A percentile compares a stretch with the other conserved stretches of the same genome.
Evolutionary conservation across 495 filamentous ascomycete genomes (phyloP).

Genomic region (Neurospora terricola): DNA sequence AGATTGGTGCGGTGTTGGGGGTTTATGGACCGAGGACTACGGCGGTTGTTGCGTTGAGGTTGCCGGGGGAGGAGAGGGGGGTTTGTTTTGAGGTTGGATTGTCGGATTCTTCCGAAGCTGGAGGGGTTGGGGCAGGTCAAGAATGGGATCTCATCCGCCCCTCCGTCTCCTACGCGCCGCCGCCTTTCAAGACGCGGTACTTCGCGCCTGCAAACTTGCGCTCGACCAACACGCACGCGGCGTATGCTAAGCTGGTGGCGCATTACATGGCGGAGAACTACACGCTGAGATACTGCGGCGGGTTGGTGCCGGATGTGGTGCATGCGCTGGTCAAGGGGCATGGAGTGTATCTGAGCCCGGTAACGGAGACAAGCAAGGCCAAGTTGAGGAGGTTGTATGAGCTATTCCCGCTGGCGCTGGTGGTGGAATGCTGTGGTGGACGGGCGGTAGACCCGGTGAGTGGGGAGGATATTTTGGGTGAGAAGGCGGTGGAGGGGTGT

Average conservation of each 20-base stretch:
- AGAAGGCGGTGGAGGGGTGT: slow-evolving; percentile 20
- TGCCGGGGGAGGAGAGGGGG: slow-evolving; percentile 20
- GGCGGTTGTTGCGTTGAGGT: slow-evolving; percentile 34
- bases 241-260: slow-evolving; percentile 33
- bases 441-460: slow-evolving; percentile 31
- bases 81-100: slow-evolving; percentile 36
- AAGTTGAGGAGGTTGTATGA: slow-evolving; percentile 44
- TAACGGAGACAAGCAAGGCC: slow-evolving; percentile 31
- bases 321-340: slow-evolving; percentile 43
- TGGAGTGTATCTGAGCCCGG: slow-evolving; percentile 41
- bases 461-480: slow-evolving; percentile 28
- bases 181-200: slow-evolving; percentile 30
- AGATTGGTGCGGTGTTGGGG: slow-evolving; percentile 38
- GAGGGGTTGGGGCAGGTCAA: neutral
- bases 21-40: slow-evolving; percentile 44
- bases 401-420: slow-evolving; percentile 37
- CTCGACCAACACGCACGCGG: slow-evolving; percentile 29
- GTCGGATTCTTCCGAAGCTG: neutral
- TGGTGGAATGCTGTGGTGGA: slow-evolving; percentile 44
- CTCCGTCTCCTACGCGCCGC: slow-evolving; percentile 14
- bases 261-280: slow-evolving; percentile 32
- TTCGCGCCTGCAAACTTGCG: slow-evolving; percentile 47
- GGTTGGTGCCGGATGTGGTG: slow-evolving; percentile 43
- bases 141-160: slow-evolving; percentile 27
- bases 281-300: slow-evolving; percentile 42